Conservation (phyloP, 2,329 filamentous ascomycete species). For the Cercospora sp. region DNA sequence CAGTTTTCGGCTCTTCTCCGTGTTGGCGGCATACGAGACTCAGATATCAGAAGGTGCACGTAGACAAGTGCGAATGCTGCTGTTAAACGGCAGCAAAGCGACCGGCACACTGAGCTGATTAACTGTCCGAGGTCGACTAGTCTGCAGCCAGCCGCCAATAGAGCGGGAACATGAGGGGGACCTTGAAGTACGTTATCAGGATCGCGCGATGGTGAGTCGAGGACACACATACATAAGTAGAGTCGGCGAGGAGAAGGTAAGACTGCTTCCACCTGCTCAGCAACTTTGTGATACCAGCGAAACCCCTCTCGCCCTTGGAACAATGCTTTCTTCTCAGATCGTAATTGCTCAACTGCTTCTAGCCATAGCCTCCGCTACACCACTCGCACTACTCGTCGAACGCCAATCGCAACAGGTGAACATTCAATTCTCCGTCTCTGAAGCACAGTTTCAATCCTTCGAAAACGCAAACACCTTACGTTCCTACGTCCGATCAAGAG, state of each 20-base stretch:
- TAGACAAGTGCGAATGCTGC: too few species aligned
- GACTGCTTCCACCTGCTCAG: background rate
- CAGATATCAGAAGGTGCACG: too few species aligned
- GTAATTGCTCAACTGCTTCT: background rate
- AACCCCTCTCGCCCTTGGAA: background rate
- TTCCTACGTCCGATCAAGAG: constrained; percentile 13
- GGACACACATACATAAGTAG: background rate
- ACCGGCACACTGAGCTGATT: background rate
- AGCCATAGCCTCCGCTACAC: constrained; percentile 7
- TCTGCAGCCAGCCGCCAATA: background rate
- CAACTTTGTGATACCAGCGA: background rate
- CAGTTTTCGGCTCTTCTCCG: too few species aligned
- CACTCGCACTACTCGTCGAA: constrained; percentile 8
- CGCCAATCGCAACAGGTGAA: constrained; percentile 17
- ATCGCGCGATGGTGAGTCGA: background rate
- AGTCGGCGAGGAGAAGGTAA: background rate
- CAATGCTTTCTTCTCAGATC: background rate
- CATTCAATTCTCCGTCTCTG: constrained; percentile 15
- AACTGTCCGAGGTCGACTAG: background rate
- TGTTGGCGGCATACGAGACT: too few species aligned
- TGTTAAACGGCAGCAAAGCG: background rate
- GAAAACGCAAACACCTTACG: constrained; percentile 16
- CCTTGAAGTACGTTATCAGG: background rate
- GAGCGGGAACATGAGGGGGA: background rate
- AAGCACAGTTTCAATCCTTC: constrained; percentile 17